phyloP scores from a whole-genome alignment of 192 early-diverging fungal species.

The Obelidium mucronatum region DNA sequence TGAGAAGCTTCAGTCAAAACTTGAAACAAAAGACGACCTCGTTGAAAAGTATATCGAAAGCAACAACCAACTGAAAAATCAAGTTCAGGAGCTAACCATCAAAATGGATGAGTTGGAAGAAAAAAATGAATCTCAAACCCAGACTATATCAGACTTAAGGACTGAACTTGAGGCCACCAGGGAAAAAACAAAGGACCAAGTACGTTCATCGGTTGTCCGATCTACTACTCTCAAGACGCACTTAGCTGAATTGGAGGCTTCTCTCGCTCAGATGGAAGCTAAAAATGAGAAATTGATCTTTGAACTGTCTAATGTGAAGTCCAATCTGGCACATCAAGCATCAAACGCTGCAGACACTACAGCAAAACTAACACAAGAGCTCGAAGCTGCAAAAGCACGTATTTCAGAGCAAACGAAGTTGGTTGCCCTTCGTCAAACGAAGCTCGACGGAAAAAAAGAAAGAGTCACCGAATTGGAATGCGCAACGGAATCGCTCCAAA shows the following conservation, averaged over 20 bases:
- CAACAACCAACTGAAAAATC: neutral
- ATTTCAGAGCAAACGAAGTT: neutral
- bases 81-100: neutral
- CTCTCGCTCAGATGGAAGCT: neutral
- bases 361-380: neutral
- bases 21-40: neutral
- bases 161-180: slow-evolving; percentile 4
- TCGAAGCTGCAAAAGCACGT: neutral
- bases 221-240: neutral
- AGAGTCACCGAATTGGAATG: slow-evolving; percentile 7
- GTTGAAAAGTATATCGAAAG: neutral
- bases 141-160: neutral
- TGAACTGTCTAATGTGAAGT: neutral
- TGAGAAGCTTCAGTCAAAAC: neutral
- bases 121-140: neutral
- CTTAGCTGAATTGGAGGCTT: slow-evolving; percentile 3
- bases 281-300: slow-evolving; percentile 1
- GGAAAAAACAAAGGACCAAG: slow-evolving; percentile 16
- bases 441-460: slow-evolving; percentile 9
- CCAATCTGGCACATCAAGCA: neutral
- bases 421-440: neutral
- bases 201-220: neutral
- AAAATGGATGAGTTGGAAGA: slow-evolving; percentile 2
- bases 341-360: neutral
- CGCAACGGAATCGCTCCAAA: neutral